phyloP scores from a whole-genome alignment of 305 asterid species.

The Ajuga reptans region DNA sequence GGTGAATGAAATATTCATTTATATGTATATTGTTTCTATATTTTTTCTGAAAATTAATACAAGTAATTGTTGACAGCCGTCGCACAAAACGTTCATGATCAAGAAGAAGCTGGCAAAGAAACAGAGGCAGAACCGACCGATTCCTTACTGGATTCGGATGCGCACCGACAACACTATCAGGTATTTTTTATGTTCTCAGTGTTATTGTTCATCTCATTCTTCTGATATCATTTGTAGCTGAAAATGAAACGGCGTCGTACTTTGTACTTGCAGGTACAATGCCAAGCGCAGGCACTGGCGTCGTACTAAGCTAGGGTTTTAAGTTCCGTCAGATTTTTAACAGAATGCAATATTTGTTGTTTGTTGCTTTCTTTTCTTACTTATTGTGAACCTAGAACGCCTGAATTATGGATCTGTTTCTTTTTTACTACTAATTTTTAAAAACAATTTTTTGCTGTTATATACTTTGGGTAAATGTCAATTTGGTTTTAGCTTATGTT shows the following conservation, averaged over 20 bases:
- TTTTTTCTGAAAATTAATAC: neutral
- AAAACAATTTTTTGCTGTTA: too few relatives aligned
- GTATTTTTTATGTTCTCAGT: neutral
- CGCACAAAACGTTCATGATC: slow-evolving; percentile 13
- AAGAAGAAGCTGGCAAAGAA: slow-evolving; percentile 24
- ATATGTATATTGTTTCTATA: neutral
- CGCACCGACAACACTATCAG: slow-evolving; percentile 49
- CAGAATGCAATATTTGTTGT: neutral
- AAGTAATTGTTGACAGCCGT: slow-evolving; percentile 1
- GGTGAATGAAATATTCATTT: neutral
- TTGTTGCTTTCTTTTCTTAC: neutral
- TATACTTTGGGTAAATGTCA: too few relatives aligned
- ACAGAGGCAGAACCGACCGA: slow-evolving; percentile 55
- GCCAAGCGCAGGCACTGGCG: slow-evolving; percentile 61
- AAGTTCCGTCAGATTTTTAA: neutral
- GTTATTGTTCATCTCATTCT: neutral
- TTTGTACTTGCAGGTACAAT: slow-evolving; percentile 29
- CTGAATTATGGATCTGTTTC: neutral
- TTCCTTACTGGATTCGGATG: slow-evolving; percentile 51
- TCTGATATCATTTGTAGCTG: neutral
- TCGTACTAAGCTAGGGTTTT: slow-evolving; percentile 56
- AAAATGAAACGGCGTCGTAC: neutral
- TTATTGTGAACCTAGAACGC: neutral
- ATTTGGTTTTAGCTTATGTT: too few relatives aligned
- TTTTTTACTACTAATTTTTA: neutral